Conservation (phyloP, 148 eudicot species). For the Cornus florida region DNA sequence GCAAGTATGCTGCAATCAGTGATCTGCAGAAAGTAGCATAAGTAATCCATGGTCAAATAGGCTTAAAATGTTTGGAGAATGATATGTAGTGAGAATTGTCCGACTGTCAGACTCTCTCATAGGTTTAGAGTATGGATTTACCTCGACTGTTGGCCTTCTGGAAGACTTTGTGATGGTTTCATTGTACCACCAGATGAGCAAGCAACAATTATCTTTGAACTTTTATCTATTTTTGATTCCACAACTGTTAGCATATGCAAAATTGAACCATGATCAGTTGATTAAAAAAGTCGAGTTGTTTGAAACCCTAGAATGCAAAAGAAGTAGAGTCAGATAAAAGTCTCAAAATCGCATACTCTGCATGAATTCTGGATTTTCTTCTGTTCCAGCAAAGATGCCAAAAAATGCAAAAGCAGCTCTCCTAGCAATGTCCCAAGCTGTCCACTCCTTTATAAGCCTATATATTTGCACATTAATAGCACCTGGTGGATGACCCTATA, state of each 20-base stretch:
- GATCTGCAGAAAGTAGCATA: constrained; percentile 56
- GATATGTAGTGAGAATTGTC: too few species aligned
- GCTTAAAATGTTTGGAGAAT: neutral
- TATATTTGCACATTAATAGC: constrained; percentile 93
- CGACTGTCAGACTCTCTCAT: too few species aligned
- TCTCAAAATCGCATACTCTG: constrained; percentile 43
- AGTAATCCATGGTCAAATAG: neutral
- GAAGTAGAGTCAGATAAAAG: neutral
- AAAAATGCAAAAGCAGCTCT: constrained; percentile 97
- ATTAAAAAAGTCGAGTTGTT: neutral
- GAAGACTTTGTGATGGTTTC: constrained; percentile 92
- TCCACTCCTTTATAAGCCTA: constrained; percentile 98
- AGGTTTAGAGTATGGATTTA: constrained; percentile 9
- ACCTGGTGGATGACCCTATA: constrained; percentile 87
- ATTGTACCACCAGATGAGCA: constrained; percentile 94
- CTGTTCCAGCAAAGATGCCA: constrained; percentile 94
- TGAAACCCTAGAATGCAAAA: neutral
- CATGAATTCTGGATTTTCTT: constrained; percentile 94
- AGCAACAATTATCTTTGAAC: constrained; percentile 91
- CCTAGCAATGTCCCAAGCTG: constrained; percentile 99
- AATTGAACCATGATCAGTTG: constrained; percentile 13
- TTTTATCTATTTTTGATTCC: constrained; percentile 65
- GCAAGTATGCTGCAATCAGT: constrained; percentile 95
- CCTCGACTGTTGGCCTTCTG: constrained; percentile 99
- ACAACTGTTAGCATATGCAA: constrained; percentile 49